Conservation (phyloP, 2,329 filamentous ascomycete species). For the Lasiodiplodia theobromae region DNA sequence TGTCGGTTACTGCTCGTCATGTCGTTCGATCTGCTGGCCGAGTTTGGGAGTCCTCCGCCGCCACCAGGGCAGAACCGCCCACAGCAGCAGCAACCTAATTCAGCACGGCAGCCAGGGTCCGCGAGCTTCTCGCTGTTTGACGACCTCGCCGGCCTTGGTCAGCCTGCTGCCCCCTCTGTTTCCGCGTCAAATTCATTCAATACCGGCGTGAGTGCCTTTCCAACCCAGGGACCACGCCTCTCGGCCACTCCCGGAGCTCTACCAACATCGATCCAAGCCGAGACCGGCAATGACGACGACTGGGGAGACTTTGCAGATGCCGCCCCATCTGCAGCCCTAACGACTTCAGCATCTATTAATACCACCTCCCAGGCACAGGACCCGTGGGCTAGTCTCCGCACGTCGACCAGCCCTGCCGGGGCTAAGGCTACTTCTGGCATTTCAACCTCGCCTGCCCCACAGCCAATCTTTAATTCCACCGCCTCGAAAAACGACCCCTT, state of each 20-base stretch:
- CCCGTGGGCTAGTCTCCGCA: conserved; percentile 28
- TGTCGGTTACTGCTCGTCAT: not conserved
- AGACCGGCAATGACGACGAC: conserved; percentile 42
- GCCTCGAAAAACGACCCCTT: conserved; percentile 23
- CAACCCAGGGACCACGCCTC: not conserved
- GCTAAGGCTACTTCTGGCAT: conserved; percentile 8
- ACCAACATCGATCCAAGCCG: conserved; percentile 14
- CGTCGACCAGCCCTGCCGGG: conserved; percentile 7
- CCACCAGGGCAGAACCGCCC: conserved; percentile 9
- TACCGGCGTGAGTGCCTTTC: conserved; percentile 9
- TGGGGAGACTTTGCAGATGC: conserved; percentile 52
- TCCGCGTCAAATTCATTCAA: not conserved
- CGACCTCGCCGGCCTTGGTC: conserved; percentile 34
- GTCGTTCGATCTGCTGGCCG: conserved; percentile 33
- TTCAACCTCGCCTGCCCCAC: conserved; percentile 1
- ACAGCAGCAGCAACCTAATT: not conserved
- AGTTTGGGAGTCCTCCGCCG: conserved; percentile 29
- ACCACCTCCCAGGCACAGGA: conserved; percentile 21
- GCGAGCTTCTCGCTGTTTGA: conserved; percentile 46
- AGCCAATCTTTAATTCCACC: conserved; percentile 5
- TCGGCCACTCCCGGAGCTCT: conserved; percentile 5
- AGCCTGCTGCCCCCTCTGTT: not conserved
- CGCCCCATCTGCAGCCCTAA: conserved; percentile 29
- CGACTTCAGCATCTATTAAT: conserved; percentile 9
- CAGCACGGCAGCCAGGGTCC: conserved; percentile 32